A percentile compares a stretch with the other conserved stretches of the same genome.
Evolutionary conservation across 495 filamentous ascomycete species (phyloP).

Genomic region (Penicillium lividum): DNA sequence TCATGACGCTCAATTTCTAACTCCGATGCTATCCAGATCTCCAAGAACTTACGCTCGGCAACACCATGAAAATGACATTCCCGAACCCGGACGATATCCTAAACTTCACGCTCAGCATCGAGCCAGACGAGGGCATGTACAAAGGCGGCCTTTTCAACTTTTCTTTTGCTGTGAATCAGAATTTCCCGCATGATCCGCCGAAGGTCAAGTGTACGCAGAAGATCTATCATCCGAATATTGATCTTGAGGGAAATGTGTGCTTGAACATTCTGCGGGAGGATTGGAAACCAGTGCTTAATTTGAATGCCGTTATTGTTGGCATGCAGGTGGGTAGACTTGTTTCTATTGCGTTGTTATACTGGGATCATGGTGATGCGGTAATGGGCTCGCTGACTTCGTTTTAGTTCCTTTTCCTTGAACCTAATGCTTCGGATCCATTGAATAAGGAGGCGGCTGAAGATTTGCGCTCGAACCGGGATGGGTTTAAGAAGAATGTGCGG

Average conservation of each 20-base stretch:
- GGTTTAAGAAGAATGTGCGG: conserved; percentile 89
- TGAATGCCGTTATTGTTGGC: conserved; percentile 95
- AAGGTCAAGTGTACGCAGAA: conserved; percentile 98
- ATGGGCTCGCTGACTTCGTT: conserved; percentile 2
- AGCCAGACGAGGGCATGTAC: conserved; percentile 98
- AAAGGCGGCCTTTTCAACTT: conserved; percentile 87
- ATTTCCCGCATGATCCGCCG: conserved; percentile 96
- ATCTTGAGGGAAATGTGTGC: conserved; percentile 96
- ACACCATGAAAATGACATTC: conserved; percentile 90
- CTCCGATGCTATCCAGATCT: conserved; percentile 61
- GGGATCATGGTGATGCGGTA: neutral
- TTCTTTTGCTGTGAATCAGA: conserved; percentile 86
- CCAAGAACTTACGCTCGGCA: conserved; percentile 83
- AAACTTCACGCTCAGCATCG: conserved; percentile 90
- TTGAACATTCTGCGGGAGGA: conserved; percentile 96
- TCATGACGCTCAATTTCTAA: neutral
- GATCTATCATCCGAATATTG: conserved; percentile 99
- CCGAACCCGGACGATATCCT: conserved; percentile 95
- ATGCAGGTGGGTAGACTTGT: conserved; percentile 62
- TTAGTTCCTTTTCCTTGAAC: conserved; percentile 95
- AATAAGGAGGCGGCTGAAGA: conserved; percentile 98
- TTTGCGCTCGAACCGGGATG: conserved; percentile 76
- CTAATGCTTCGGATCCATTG: conserved; percentile 93
- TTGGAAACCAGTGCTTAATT: conserved; percentile 97
- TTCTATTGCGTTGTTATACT: neutral